Percentiles rank a stretch among this genome's conserved stretches.
These are phyloP conservation scores for Protomyces lactucae-debilis DNA, from an alignment of 1,139 yeast genomes.

Conservation along the genomic window DNA sequence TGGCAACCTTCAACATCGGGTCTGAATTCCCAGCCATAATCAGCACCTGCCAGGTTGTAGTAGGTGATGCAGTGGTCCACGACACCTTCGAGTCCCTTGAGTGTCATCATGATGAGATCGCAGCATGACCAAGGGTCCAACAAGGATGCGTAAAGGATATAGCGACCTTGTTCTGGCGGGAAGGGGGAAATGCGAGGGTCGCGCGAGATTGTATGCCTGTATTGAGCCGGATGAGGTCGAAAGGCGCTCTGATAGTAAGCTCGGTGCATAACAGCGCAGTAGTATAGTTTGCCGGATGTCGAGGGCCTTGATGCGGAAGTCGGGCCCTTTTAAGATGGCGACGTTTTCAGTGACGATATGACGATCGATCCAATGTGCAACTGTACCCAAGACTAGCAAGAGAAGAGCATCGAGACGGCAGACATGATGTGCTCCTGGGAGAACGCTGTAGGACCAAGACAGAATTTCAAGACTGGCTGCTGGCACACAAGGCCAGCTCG, in stretches of 20 bases:
- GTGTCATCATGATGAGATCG: conserved; percentile 63
- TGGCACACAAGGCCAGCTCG: conserved; percentile 10
- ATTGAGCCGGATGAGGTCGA: neutral
- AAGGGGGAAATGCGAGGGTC: neutral
- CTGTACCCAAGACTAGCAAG: too few species aligned
- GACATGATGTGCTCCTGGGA: too few species aligned
- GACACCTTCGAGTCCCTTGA: conserved; percentile 65
- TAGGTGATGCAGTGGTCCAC: conserved; percentile 35
- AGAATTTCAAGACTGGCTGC: neutral
- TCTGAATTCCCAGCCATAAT: neutral
- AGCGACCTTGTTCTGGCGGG: conserved; percentile 44
- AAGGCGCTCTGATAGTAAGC: neutral
- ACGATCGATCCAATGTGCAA: too few species aligned
- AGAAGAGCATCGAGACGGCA: too few species aligned
- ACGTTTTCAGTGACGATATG: too few species aligned
- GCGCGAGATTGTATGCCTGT: neutral
- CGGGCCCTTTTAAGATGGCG: too few species aligned
- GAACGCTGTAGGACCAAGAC: too few species aligned
- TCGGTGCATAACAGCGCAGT: neutral
- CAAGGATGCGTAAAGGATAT: conserved; percentile 76
- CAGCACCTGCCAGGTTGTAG: conserved; percentile 17
- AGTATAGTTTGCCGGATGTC: too few species aligned
- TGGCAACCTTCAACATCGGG: conserved; percentile 49
- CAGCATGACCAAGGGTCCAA: conserved; percentile 98
- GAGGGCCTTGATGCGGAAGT: too few species aligned